Evolutionary conservation across 352 stramenopile genomes (phyloP), one percentile per base, ranked within the genome.

Genomic region (Pythium rhizo-oryzae): DNA sequence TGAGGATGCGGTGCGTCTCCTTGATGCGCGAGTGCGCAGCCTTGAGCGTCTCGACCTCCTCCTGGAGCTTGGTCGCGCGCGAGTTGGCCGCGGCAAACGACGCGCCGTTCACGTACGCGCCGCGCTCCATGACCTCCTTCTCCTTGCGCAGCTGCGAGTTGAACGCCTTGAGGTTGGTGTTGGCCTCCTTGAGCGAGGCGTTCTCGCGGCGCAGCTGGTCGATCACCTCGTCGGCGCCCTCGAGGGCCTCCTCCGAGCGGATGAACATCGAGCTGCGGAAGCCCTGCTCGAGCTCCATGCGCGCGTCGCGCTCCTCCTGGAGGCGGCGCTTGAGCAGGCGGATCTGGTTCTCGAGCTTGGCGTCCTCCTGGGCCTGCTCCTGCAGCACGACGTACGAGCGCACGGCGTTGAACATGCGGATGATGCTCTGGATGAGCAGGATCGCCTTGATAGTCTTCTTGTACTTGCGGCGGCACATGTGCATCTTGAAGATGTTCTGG

Each of bases 301-400:
- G 87, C 23, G 90, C 90, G 62, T 97, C 83, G 43, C 85, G 83
- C 69, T 97, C 95, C 66, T 98, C 89, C 58, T 97, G 78, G 43
- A 99, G 73, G 47, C 97, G 94, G 59, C 88, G 85, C 82, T 98
- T 96, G 24, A 98, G 78, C 55, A 96, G 67, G 58, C 91, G 83
- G 56, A 99, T 96, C 77, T 98, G 94, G 78, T 98, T 98, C 73
- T 98, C 95, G 1, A 99, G 77, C 79, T 99, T 99, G 39, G 94
- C 94, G 68, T 98, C 92, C 65, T 98, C 92, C 63, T 96, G 92
- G 9, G 95, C 92, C 56, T 98, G 92, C 43, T 82, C 82, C 55
- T 93, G 82, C 16, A 94, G 66, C 54, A 89, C 81, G 0, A 78
- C 84, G 61, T 89, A 96, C 12, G 82, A 80, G 39, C 88, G 88